These are phyloP conservation scores for Excoecaria cochinchinensis DNA, from an alignment of 345 rosid genomes.

Conservation along the genomic window DNA sequence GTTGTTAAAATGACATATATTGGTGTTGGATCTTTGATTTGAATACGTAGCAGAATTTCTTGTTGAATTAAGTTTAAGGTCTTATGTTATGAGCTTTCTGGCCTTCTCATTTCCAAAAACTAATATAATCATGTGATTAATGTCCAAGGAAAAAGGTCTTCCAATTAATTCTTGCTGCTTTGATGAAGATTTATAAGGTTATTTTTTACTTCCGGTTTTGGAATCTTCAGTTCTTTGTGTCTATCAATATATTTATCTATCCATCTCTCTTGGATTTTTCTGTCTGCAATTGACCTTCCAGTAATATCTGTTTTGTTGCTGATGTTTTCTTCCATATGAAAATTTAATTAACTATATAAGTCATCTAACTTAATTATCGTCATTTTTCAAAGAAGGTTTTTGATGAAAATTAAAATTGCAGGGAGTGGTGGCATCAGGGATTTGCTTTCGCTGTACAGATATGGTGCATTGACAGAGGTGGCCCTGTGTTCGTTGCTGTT, in stretches of 20 bases:
- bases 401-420: slow-evolving; percentile 28
- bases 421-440: slow-evolving; percentile 99
- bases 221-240: neutral
- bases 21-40: neutral
- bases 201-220: neutral
- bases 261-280: too few species aligned
- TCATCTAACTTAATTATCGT: too few species aligned
- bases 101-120: neutral
- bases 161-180: slow-evolving; percentile 2
- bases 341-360: too few species aligned
- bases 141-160: neutral
- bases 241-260: too few species aligned
- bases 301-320: too few species aligned
- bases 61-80: neutral
- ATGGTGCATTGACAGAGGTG: slow-evolving; percentile 99
- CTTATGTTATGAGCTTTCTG: neutral
- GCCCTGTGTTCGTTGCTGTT: slow-evolving; percentile 98
- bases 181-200: neutral
- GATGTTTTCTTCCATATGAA: too few species aligned
- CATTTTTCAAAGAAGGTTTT: too few species aligned
- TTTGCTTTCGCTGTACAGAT: slow-evolving; percentile 97
- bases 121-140: neutral
- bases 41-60: neutral
- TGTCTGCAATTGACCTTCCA: too few species aligned
- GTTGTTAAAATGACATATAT: neutral